A percentile compares a stretch with the other conserved stretches of the same genome.
Evolutionary conservation across 164 flowering plant genomes (phyloP).

Genomic region (Stephania japonica): DNA sequence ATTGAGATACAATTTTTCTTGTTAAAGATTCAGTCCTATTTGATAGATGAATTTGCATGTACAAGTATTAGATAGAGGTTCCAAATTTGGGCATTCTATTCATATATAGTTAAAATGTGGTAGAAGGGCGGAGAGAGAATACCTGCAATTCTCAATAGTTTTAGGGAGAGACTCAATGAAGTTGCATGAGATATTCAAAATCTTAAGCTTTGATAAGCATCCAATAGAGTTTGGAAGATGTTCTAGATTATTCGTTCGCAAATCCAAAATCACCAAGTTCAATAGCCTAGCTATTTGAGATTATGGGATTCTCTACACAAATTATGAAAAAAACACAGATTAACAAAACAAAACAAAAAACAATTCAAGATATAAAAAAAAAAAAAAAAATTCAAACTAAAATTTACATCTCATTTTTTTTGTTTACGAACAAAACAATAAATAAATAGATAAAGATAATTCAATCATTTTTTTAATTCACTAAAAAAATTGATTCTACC

Average conservation of each 20-base stretch:
- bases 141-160: conserved; percentile 85
- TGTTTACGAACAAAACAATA: no score
- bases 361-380: no score
- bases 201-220: conserved; percentile 76
- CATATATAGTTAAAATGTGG: neutral
- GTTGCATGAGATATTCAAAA: conserved; percentile 77
- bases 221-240: conserved; percentile 85
- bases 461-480: no score
- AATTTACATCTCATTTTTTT: neutral
- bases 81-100: neutral
- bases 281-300: conserved; percentile 75
- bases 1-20: no score
- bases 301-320: conserved; percentile 66
- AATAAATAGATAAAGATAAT: neutral
- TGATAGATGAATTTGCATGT: no score
- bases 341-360: neutral
- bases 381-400: no score
- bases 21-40: no score
- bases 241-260: conserved; percentile 79
- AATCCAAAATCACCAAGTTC: conserved; percentile 64
- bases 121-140: neutral
- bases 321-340: no score
- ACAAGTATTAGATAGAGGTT: neutral
- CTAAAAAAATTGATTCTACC: no score
- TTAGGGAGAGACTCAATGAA: conserved; percentile 53